Evolutionary conservation across 768 basidiomycete species (phyloP), one percentile per base, ranked within the genome.

Genomic region (Pleurotus eryngii): DNA sequence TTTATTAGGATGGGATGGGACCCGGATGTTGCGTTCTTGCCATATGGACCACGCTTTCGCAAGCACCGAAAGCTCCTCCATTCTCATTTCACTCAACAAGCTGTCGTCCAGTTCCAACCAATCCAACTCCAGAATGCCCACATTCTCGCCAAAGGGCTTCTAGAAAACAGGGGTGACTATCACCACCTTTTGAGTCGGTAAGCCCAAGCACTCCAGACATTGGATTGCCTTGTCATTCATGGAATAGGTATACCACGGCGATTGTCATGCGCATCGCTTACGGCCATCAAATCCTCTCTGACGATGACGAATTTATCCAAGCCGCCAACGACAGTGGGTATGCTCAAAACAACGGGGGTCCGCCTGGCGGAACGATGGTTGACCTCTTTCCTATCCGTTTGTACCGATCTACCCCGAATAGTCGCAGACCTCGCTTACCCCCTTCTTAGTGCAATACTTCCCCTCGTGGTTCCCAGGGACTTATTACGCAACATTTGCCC

Each of bases 51-150:
- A 12, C 72, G 76, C 40, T 80, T 81, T 64, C 72, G 80, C 57
- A 80, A 75, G 65, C 80, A 81, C 63, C 74, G 79, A 42, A 76
- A 78, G n/a, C 77, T 79, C 60, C 76, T 82, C 42, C 76, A 80
- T 50, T 71, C 77, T 57, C 67, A 70, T 18, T 81, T 82, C 63
- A 80, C 80, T 63, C 72, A 74, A 47, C 70, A 70, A 57, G 74
- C 76, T 15, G 62, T 72, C 15, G 46, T 64, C 49, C 64, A 64
- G 48, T 74, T 78, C 59, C 70, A 68, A 20, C 74, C 75, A 22
- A 65, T 80, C 3, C 78, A 80, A 62, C 67, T 74, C 60, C 72
- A 74, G 66, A 77, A 79, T 59, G 69, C 70, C 4, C 60, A 74
- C 17, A 69, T 68, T 15, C 69, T 80, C 43, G 67, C 80, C 50